Conservation (phyloP, 768 basidiomycete genomes). For the Macrocybe gigantea region DNA sequence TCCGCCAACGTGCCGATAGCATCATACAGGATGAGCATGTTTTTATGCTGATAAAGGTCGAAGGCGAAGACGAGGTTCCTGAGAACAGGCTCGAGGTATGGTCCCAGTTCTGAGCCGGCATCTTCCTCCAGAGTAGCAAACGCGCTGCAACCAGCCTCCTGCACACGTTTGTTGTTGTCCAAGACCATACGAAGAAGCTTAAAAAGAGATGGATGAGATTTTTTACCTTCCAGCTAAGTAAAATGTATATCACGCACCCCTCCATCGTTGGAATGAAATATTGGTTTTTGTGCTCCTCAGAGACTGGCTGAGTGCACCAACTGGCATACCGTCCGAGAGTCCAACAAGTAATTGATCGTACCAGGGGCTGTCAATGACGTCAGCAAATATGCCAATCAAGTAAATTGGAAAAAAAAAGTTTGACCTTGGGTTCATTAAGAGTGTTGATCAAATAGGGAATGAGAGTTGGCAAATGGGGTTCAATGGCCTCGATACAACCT, state of each 20-base stretch:
- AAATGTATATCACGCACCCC: conserved; percentile 51
- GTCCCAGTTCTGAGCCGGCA: conserved; percentile 82
- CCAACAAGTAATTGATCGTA: conserved; percentile 99
- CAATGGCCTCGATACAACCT: conserved; percentile 97
- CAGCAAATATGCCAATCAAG: not conserved
- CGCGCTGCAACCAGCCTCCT: conserved; percentile 98
- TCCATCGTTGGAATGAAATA: conserved; percentile 99
- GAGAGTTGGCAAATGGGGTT: conserved; percentile 90
- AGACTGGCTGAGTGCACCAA: conserved; percentile 86
- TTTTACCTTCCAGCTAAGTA: not conserved
- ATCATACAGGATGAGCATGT: conserved; percentile 96
- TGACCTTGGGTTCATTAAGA: conserved; percentile 86
- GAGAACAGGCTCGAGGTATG: conserved; percentile 92
- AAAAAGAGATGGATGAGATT: not conserved
- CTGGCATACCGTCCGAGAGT: conserved; percentile 97
- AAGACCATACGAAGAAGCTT: conserved; percentile 96
- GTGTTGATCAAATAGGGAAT: conserved; percentile 91
- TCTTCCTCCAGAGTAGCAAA: conserved; percentile 99
- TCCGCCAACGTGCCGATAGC: conserved; percentile 98
- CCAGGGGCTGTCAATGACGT: conserved; percentile 64
- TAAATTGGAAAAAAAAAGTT: conserved; percentile 8
- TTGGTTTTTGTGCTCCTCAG: conserved; percentile 80
- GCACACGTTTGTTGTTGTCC: conserved; percentile 97
- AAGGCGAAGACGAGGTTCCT: conserved; percentile 95
- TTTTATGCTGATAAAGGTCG: conserved; percentile 98